Percentiles rank a stretch among this genome's conserved stretches.
Evolutionary conservation across 345 rosid species (phyloP).

Genomic region (Iberis pinnata): DNA sequence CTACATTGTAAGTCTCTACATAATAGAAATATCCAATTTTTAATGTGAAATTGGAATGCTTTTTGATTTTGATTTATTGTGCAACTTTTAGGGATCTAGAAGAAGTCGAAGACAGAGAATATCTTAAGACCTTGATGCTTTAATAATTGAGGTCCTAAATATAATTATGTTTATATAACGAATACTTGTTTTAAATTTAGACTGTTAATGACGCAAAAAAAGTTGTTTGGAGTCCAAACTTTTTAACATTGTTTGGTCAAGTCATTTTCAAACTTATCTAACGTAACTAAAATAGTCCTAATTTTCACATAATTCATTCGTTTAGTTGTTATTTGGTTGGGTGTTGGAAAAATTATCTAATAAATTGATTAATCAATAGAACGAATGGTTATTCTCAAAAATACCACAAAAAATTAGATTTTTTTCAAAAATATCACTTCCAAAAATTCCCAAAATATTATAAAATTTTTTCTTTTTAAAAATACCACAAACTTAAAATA

Average conservation of each 20-base stretch:
- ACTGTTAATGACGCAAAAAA: too few relatives aligned
- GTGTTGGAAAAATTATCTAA: too few relatives aligned
- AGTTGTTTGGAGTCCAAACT: not conserved
- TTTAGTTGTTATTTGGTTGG: not conserved
- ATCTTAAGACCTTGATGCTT: slow-evolving; percentile 5
- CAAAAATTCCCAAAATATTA: too few relatives aligned
- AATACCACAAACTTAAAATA: too few relatives aligned
- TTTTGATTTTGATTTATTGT: not conserved
- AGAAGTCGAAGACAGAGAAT: slow-evolving; percentile 23
- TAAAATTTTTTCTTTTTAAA: too few relatives aligned
- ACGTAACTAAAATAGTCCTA: not conserved
- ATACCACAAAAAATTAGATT: too few relatives aligned
- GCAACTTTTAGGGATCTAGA: slow-evolving; percentile 24
- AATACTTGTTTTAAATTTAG: too few relatives aligned
- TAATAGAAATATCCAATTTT: too few relatives aligned
- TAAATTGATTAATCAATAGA: too few relatives aligned
- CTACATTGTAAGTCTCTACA: slow-evolving; percentile 23
- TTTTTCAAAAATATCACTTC: too few relatives aligned
- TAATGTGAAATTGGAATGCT: not conserved
- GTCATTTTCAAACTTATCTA: slow-evolving; percentile 2
- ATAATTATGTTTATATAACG: not conserved
- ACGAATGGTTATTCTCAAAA: too few relatives aligned
- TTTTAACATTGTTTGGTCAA: not conserved
- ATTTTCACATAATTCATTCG: not conserved
- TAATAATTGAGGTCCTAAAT: slow-evolving; percentile 3